Base-by-base conservation (phyloP, 2,329 filamentous ascomycete genomes). In the Paradendryphiella salina region DNA sequence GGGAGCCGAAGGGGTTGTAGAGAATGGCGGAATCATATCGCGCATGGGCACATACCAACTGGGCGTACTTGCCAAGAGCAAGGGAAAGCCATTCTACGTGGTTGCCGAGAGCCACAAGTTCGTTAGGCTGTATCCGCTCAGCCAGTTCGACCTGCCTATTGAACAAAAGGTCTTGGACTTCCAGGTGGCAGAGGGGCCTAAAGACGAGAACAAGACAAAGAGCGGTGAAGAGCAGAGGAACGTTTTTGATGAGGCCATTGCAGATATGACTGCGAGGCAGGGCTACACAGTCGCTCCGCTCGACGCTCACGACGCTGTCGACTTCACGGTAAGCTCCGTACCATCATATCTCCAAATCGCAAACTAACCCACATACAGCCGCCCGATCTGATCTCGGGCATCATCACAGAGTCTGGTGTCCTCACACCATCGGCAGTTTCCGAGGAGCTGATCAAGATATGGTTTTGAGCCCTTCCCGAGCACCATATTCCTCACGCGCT, bases 61-160 rank as follows among this genome's bases (percentile, higher is more conserved):
- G 62, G 92, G 90, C 1, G 78, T 90, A 61, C 77, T 96, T 44
- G 91, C 92, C 4, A 86, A 86, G 64, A 82, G 82, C 11, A 81
- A 82, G 54, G 84, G 86, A 32, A 86, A 89, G 56, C 88, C 88
- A 0, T 90, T 97, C 63, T 96, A 95, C 67, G 91, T 96, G 14
- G 91, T 94, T 4, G 88, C 88, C 1, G 94, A 99, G 77, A 95
- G 89, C 65, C 94, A 99, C 79, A 99, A 99, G 76, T 96, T 99
- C 69, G 90, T 95, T 37, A 83, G 91, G 64, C 81, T 94, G 47
- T 94, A 92, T 65, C 90, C 93, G 1, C 77, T 94, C 17, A 85
- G 87, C 56, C 90, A 96, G 74, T 84, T 86, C 52, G 89, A 94
- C 67, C 77, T 96, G 51, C 89, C 89, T 0, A 85, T 96, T 59